phyloP scores from a whole-genome alignment of 805 yeast species.

The Wickerhamiella azymoides region DNA sequence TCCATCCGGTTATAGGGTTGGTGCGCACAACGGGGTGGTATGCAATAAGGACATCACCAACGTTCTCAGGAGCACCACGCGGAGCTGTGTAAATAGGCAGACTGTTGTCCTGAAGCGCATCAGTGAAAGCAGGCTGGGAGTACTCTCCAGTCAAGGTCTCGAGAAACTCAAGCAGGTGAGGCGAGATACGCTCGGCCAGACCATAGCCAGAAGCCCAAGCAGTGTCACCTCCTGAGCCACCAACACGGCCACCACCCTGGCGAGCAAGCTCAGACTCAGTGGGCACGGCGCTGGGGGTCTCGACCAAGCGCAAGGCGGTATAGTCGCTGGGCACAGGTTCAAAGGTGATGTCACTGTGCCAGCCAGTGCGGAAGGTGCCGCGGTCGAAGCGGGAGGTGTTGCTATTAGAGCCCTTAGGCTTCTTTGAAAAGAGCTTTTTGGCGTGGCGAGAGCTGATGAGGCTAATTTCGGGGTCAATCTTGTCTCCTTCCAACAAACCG shows the following conservation, averaged over 20 bases:
- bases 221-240: constrained; percentile 35
- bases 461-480: constrained; percentile 22
- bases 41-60: constrained; percentile 43
- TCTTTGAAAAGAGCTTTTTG: constrained; percentile 12
- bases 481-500: constrained; percentile 20
- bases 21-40: constrained; percentile 48
- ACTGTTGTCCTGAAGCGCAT: neutral
- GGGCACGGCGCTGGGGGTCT: constrained; percentile 24
- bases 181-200: constrained; percentile 40
- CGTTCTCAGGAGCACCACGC: constrained; percentile 23
- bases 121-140: neutral
- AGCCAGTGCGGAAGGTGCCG: constrained; percentile 18
- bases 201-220: constrained; percentile 40
- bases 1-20: constrained; percentile 54
- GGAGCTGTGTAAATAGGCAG: constrained; percentile 14
- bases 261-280: neutral
- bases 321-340: constrained; percentile 44
- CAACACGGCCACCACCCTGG: neutral
- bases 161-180: constrained; percentile 33
- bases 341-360: constrained; percentile 45
- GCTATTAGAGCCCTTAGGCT: neutral
- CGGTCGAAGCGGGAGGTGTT: too few relatives aligned
- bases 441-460: constrained; percentile 18
- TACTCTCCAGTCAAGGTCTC: constrained; percentile 25
- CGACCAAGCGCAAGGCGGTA: constrained; percentile 37